phyloP scores from a whole-genome alignment of 139 green algal species.

The Tetraselmis striata region DNA sequence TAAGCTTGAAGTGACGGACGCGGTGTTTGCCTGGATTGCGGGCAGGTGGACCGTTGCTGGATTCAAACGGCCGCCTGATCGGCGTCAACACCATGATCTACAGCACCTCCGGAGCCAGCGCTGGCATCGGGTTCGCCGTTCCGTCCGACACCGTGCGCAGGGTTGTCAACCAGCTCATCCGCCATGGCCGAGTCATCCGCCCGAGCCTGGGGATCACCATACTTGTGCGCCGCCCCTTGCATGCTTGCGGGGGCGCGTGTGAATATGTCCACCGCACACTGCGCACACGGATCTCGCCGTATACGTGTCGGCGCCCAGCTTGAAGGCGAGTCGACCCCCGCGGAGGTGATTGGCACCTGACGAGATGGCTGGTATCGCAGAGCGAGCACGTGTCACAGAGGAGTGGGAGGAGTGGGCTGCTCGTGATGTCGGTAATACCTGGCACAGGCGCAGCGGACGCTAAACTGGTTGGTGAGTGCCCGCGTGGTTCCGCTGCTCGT shows the following conservation, averaged over 20 bases:
- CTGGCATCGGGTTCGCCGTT: conserved; percentile 79
- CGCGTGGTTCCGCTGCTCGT: neutral
- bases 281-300: neutral
- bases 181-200: conserved; percentile 19
- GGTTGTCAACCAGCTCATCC: conserved; percentile 1
- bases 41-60: conserved; percentile 50
- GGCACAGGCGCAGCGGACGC: neutral
- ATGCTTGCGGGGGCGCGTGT: neutral
- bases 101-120: conserved; percentile 59
- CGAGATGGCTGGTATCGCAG: neutral
- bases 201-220: conserved; percentile 89
- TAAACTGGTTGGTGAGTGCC: neutral
- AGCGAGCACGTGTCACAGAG: neutral
- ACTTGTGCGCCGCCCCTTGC: neutral
- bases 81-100: conserved; percentile 75
- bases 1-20: neutral
- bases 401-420: neutral
- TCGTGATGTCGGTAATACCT: neutral
- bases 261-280: neutral
- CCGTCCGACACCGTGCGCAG: conserved; percentile 52
- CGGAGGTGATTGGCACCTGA: neutral
- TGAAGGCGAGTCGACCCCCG: neutral
- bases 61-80: conserved; percentile 32
- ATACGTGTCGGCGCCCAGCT: neutral
- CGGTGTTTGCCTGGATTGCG: no score